These are phyloP conservation scores for Triangularia verruculosa DNA, from an alignment of 2,329 filamentous ascomycete species.

Conservation along the genomic window DNA sequence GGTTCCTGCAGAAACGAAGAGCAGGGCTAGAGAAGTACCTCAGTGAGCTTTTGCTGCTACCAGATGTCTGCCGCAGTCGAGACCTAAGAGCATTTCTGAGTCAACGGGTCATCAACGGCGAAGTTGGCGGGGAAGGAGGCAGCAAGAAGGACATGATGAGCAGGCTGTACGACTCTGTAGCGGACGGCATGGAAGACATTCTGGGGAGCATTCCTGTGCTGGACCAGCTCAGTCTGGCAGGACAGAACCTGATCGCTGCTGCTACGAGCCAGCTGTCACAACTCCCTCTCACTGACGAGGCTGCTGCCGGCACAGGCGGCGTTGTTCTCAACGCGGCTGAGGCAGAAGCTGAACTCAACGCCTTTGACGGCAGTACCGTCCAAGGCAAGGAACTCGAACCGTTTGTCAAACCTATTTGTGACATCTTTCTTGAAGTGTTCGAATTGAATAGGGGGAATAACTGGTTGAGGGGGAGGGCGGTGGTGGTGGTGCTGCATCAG, in stretches of 20 bases:
- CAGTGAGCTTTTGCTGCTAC: constrained; percentile 74
- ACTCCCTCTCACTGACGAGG: constrained; percentile 53
- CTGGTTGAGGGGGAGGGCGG: constrained; percentile 92
- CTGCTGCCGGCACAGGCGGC: constrained; percentile 48
- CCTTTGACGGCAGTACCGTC: constrained; percentile 66
- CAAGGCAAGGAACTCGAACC: constrained; percentile 84
- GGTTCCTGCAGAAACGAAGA: constrained; percentile 88
- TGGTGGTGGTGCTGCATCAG: constrained; percentile 94
- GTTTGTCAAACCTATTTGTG: constrained; percentile 97
- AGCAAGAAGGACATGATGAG: constrained; percentile 82
- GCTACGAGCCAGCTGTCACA: constrained; percentile 63
- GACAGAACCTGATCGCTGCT: constrained; percentile 83
- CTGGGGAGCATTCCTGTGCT: constrained; percentile 93
- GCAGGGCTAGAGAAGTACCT: constrained; percentile 83
- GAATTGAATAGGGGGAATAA: constrained; percentile 94
- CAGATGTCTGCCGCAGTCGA: constrained; percentile 89
- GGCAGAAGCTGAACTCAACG: constrained; percentile 89
- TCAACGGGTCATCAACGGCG: constrained; percentile 71
- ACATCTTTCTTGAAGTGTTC: constrained; percentile 94
- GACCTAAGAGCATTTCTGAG: constrained; percentile 92
- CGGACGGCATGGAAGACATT: constrained; percentile 97
- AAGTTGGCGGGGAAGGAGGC: constrained; percentile 55
- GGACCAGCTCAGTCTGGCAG: constrained; percentile 88
- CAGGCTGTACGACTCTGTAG: constrained; percentile 91
- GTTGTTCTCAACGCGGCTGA: constrained; percentile 55